These are phyloP conservation scores for Chrysophaeum taylorii DNA, from an alignment of 352 stramenopile genomes.

Conservation along the genomic window DNA sequence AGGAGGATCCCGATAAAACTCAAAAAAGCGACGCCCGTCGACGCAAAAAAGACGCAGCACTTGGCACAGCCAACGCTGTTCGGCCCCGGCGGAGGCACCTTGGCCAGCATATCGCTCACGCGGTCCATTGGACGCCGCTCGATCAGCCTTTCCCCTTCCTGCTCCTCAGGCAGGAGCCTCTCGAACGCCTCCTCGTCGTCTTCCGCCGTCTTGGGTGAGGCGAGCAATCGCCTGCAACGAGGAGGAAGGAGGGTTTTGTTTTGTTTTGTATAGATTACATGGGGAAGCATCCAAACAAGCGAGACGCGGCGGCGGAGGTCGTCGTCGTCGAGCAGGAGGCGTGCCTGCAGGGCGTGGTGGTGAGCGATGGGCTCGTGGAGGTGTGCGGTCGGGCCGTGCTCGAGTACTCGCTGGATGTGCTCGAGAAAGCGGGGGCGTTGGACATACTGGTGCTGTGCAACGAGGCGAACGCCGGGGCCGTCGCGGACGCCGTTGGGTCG, in stretches of 20 bases:
- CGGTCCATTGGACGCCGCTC: not conserved
- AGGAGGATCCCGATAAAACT: constrained; percentile 1
- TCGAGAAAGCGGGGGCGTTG: constrained; percentile 77
- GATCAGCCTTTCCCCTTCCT: constrained; percentile 13
- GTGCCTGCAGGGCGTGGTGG: constrained; percentile 15
- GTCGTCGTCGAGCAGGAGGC: not conserved
- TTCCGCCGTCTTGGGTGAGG: not conserved
- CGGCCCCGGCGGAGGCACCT: not conserved
- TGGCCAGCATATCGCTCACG: not conserved
- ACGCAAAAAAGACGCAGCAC: constrained; percentile 4
- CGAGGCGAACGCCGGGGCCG: constrained; percentile 50
- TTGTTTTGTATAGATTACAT: not conserved
- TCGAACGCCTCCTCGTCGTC: not conserved
- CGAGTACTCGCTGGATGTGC: constrained; percentile 92
- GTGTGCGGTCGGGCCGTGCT: constrained; percentile 92
- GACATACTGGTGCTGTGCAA: constrained; percentile 92
- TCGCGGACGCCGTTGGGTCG: constrained; percentile 41
- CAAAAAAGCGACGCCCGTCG: constrained; percentile 8
- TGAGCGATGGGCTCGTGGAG: constrained; percentile 59
- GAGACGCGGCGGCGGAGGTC: constrained; percentile 29
- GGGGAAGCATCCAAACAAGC: not conserved
- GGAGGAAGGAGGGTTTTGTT: not conserved
- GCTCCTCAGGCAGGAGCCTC: not conserved
- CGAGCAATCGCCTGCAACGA: not conserved
- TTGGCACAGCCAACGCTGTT: constrained; percentile 1